These are phyloP conservation scores for Starmerella sirachaensis DNA, from an alignment of 805 yeast genomes.

Conservation along the genomic window DNA sequence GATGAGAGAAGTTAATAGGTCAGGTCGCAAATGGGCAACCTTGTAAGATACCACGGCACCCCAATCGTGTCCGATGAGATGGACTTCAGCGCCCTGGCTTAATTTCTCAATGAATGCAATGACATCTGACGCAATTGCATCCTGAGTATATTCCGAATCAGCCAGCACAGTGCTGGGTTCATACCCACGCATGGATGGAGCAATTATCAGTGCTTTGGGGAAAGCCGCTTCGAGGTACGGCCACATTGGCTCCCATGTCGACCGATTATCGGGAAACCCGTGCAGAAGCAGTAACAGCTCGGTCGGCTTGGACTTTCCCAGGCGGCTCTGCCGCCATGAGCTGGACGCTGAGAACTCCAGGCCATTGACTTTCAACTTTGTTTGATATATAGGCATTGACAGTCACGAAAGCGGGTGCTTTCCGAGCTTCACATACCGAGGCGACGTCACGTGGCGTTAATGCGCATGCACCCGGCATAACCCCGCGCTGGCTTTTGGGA, in stretches of 20 bases:
- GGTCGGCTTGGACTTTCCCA: constrained; percentile 1
- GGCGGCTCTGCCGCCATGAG: constrained; percentile 6
- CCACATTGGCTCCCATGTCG: constrained; percentile 20
- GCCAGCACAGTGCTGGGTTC: constrained; percentile 20
- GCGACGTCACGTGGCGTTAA: no score
- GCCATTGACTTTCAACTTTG: constrained; percentile 5
- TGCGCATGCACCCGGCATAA: no score
- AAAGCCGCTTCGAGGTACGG: constrained; percentile 5
- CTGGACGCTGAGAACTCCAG: constrained; percentile 11
- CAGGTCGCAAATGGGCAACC: constrained; percentile 18
- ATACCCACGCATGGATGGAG: constrained; percentile 23
- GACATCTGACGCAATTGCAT: constrained; percentile 18
- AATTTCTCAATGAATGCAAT: constrained; percentile 13
- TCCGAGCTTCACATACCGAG: no score
- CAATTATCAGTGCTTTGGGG: constrained; percentile 19
- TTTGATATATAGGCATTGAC: constrained; percentile 3
- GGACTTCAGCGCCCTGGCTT: constrained; percentile 17
- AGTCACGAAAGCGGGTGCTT: no score
- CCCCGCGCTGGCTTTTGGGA: no score
- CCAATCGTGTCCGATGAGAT: constrained; percentile 26
- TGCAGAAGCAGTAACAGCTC: constrained; percentile 20
- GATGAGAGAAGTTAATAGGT: constrained; percentile 15
- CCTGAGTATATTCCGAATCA: constrained; percentile 12
- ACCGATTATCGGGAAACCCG: constrained; percentile 24
- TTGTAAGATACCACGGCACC: constrained; percentile 22